These are phyloP conservation scores for Macrophomina tecta DNA, from an alignment of 2,329 filamentous ascomycete genomes.

Conservation along the genomic window DNA sequence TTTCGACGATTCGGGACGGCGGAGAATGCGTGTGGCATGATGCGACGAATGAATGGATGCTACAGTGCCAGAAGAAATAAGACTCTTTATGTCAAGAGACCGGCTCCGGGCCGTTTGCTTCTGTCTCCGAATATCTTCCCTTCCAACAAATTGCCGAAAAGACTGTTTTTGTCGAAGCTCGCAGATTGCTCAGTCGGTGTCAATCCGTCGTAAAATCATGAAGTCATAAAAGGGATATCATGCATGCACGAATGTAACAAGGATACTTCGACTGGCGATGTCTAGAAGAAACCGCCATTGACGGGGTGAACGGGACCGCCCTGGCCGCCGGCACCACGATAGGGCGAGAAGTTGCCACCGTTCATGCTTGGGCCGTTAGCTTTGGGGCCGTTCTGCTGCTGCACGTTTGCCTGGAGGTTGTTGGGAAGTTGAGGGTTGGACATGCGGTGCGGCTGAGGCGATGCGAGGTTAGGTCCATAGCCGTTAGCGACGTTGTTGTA, in stretches of 20 bases:
- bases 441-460: slow-evolving; percentile 27
- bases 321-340: background rate
- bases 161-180: slow-evolving; percentile 16
- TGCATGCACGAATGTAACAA: background rate
- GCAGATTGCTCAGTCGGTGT: background rate
- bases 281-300: slow-evolving; percentile 23
- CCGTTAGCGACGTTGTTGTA: slow-evolving; percentile 27
- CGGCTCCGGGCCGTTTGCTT: slow-evolving; percentile 6
- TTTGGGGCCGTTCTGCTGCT: slow-evolving; percentile 34
- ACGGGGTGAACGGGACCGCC: background rate
- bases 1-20: slow-evolving; percentile 14
- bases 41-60: background rate
- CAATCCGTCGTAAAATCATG: slow-evolving; percentile 14
- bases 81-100: slow-evolving; percentile 19
- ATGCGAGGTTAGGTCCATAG: slow-evolving; percentile 24
- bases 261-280: background rate
- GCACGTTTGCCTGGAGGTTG: slow-evolving; percentile 45
- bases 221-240: slow-evolving; percentile 9
- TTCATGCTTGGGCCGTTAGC: background rate
- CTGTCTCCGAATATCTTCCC: background rate
- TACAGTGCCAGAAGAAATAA: slow-evolving; percentile 2
- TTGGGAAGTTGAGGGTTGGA: slow-evolving; percentile 43
- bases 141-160: background rate
- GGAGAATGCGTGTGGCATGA: background rate
- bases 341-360: slow-evolving; percentile 3